These are phyloP conservation scores for Tulasnella calospora DNA, from an alignment of 768 basidiomycete genomes.

Conservation along the genomic window DNA sequence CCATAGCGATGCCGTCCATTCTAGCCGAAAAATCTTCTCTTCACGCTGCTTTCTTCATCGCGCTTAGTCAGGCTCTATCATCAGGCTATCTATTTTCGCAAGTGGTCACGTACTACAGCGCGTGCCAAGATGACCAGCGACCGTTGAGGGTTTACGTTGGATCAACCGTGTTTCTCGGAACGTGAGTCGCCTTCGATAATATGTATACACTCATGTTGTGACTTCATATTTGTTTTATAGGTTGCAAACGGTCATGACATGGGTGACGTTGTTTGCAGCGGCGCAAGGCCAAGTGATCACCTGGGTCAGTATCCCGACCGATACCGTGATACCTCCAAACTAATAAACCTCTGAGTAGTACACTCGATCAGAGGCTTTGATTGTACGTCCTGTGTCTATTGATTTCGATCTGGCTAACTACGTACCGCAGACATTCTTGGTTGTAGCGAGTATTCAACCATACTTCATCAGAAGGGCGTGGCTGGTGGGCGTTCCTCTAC, in stretches of 20 bases:
- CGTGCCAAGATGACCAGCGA: not conserved
- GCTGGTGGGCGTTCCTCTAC: not conserved
- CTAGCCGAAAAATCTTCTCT: not conserved
- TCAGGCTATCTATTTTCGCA: not conserved
- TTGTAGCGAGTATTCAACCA: constrained; percentile 2
- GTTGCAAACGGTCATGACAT: not conserved
- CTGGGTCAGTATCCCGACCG: not conserved
- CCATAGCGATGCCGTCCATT: not conserved
- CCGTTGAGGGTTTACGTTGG: not conserved
- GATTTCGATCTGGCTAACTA: not conserved
- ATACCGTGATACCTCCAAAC: not conserved
- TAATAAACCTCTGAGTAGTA: not conserved
- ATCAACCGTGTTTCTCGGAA: not conserved
- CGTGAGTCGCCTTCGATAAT: not conserved
- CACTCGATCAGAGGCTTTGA: not conserved
- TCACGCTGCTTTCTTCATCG: not conserved
- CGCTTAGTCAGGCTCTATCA: not conserved
- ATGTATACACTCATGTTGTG: too few relatives aligned
- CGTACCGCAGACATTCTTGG: not conserved
- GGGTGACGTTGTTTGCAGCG: not conserved
- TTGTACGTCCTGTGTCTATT: not conserved
- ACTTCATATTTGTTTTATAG: not conserved
- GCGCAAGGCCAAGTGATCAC: not conserved
- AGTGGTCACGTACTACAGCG: not conserved
- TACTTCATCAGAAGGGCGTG: not conserved